Conservation (phyloP, 1,284 basidiomycete genomes). For the Ustilago crameri region DNA sequence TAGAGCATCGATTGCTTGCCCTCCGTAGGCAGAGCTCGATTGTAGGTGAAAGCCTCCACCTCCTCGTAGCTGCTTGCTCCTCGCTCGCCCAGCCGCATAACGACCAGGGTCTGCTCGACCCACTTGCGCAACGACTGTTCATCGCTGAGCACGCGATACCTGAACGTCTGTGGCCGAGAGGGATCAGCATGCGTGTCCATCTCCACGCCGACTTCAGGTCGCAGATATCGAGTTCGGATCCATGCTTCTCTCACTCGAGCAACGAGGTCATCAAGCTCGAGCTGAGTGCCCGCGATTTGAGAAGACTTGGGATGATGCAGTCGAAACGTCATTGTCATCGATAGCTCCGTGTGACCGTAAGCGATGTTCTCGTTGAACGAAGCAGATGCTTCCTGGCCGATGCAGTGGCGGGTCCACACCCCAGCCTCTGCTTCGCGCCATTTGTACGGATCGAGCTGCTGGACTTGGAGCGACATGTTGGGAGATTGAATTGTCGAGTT, state of each 20-base stretch:
- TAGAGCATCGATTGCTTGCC: slow-evolving; percentile 46
- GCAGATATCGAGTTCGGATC: slow-evolving; percentile 24
- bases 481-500: not conserved
- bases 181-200: slow-evolving; percentile 23
- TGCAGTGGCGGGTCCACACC: slow-evolving; percentile 34
- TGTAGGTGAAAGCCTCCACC: slow-evolving; percentile 22
- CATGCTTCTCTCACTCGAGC: slow-evolving; percentile 23
- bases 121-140: slow-evolving; percentile 21
- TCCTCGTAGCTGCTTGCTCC: slow-evolving; percentile 11
- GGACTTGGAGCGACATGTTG: slow-evolving; percentile 11
- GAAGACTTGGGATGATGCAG: slow-evolving; percentile 15
- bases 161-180: slow-evolving; percentile 16
- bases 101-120: slow-evolving; percentile 35
- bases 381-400: slow-evolving; percentile 42
- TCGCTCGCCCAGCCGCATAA: slow-evolving; percentile 18
- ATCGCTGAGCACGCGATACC: slow-evolving; percentile 20
- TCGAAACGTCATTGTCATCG: slow-evolving; percentile 11
- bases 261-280: slow-evolving; percentile 28
- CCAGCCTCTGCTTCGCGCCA: slow-evolving; percentile 12
- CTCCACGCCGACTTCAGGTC: slow-evolving; percentile 36
- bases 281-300: slow-evolving; percentile 14
- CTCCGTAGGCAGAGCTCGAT: slow-evolving; percentile 23
- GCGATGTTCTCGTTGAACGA: slow-evolving; percentile 48
- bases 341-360: slow-evolving; percentile 48
- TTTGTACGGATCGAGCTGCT: slow-evolving; percentile 16